Base-by-base conservation (phyloP, 2,329 filamentous ascomycete genomes). In the Colletotrichum tropicicola region DNA sequence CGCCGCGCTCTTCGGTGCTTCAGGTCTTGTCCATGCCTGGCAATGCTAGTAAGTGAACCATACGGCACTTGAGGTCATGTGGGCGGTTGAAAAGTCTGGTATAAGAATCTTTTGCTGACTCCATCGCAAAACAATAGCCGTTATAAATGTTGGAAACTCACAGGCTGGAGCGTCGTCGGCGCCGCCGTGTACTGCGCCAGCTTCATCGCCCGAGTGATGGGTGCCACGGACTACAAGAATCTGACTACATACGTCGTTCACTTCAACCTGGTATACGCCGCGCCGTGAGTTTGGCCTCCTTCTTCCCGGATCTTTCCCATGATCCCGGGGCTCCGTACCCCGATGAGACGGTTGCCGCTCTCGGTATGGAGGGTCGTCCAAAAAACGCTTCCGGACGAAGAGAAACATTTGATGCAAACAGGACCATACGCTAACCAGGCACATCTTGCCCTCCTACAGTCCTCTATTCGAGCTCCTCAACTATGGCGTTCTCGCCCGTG, bases 391-490 rank as follows among this genome's bases (percentile, higher is more conserved):
- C n/a, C n/a, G n/a, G n/a, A n/a, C n/a, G n/a, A n/a, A n/a, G n/a
- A n/a, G n/a, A n/a, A 12, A 2, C 32, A 5, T 35, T 6, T 13
- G 12, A 35, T 12, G n/a, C 45, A 6, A 8, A 48, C 23, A n/a
- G n/a, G n/a, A n/a, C n/a, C n/a, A n/a, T n/a, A n/a, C n/a, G n/a
- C n/a, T n/a, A n/a, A n/a, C n/a, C n/a, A n/a, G n/a, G n/a, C n/a
- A n/a, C 23, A 48, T 13, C 7, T 32, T n/a, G 10, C 35, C 8
- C 12, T n/a, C n/a, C n/a, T n/a, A 15, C 45, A 81, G 81, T 23
- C 85, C 86, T 1, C 75, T 87, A 6, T 81, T 86, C 51, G 84
- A 85, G 45, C 78, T 84, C 3, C 79, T 82, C 48, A 86, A 87
- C 70, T 88, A 87, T 71, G 80, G 86, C 67, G 79, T 87, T 54